phyloP scores from a whole-genome alignment of 139 green algal species.

The Raphidocelis subcapitata region DNA sequence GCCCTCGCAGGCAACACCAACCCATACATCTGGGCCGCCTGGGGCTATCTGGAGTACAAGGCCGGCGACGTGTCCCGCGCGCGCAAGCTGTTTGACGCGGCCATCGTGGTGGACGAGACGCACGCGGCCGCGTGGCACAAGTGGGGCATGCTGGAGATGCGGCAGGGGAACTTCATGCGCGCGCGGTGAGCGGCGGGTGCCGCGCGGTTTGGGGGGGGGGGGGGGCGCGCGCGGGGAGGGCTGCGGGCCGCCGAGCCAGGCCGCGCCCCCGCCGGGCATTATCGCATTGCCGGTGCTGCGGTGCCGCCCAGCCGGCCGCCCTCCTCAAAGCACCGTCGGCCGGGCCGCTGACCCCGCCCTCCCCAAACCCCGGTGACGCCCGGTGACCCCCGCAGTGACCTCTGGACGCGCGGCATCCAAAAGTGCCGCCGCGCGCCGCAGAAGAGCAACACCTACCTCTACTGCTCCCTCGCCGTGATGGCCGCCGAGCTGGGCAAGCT shows the following conservation, averaged over 20 bases:
- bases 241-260: too few relatives aligned
- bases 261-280: too few relatives aligned
- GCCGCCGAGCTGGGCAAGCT: slow-evolving; percentile 65
- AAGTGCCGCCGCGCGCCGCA: slow-evolving; percentile 34
- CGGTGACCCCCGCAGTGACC: slow-evolving; percentile 35
- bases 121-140: slow-evolving; percentile 96
- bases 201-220: slow-evolving; percentile 14
- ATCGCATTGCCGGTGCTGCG: too few relatives aligned
- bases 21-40: slow-evolving; percentile 91
- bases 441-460: slow-evolving; percentile 79
- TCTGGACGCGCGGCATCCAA: slow-evolving; percentile 75
- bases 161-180: slow-evolving; percentile 77
- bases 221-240: background rate
- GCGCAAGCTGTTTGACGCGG: slow-evolving; percentile 91
- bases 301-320: too few relatives aligned
- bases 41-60: slow-evolving; percentile 83
- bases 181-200: slow-evolving; percentile 61
- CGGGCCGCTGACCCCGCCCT: too few relatives aligned
- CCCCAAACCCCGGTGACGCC: too few relatives aligned
- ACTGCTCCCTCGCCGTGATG: slow-evolving; percentile 81
- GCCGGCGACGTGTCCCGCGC: slow-evolving; percentile 67
- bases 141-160: slow-evolving; percentile 95
- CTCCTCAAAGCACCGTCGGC: too few relatives aligned
- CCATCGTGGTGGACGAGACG: slow-evolving; percentile 74
- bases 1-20: slow-evolving; percentile 61